Evolutionary conservation across 305 asterid species (phyloP).

Genomic region (Monarda citriodora): DNA sequence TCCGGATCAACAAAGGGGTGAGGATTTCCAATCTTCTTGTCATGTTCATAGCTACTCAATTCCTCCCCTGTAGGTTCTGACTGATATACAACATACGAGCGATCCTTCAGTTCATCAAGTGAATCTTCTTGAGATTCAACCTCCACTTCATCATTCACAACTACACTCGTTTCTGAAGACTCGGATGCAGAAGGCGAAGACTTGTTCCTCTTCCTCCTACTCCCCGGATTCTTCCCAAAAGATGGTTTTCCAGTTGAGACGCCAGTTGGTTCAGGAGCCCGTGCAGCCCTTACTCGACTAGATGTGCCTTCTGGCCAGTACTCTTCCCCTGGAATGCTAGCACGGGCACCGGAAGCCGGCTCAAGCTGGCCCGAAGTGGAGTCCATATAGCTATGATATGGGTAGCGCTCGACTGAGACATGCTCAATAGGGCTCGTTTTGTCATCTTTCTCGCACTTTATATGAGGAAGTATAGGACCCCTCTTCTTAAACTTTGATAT

Average conservation of each 20-base stretch:
- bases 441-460: conserved; percentile 77
- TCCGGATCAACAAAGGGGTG: conserved; percentile 91
- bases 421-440: conserved; percentile 39
- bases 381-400: conserved; percentile 88
- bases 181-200: conserved; percentile 43
- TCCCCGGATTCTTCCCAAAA: conserved; percentile 90
- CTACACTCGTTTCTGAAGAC: conserved; percentile 40
- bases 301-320: conserved; percentile 99
- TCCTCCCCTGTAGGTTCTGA: conserved; percentile 55
- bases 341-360: conserved; percentile 99
- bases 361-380: conserved; percentile 95
- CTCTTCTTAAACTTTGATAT: conserved; percentile 39
- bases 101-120: conserved; percentile 51
- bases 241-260: conserved; percentile 80
- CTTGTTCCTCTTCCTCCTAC: conserved; percentile 80
- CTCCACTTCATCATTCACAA: conserved; percentile 37
- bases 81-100: conserved; percentile 66
- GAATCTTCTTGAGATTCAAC: conserved; percentile 41
- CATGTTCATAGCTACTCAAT: conserved; percentile 72
- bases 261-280: conserved; percentile 90
- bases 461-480: conserved; percentile 36
- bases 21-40: conserved; percentile 80
- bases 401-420: conserved; percentile 73
- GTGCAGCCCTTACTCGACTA: conserved; percentile 78
- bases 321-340: conserved; percentile 86